These are phyloP conservation scores for Pterocarpus santalinus DNA, from an alignment of 306 rosid species.

Conservation along the genomic window DNA sequence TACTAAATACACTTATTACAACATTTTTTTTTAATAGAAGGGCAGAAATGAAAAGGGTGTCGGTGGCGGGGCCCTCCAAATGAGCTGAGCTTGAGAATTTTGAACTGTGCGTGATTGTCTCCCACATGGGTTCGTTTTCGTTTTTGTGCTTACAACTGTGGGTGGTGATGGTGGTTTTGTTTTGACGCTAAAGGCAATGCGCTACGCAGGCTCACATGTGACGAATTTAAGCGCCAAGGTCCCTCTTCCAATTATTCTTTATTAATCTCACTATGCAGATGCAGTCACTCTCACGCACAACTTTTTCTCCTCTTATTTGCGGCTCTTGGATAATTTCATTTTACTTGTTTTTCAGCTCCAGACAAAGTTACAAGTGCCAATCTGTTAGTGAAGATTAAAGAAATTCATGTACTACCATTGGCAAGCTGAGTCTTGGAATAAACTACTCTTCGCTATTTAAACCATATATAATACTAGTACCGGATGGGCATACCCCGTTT, in stretches of 20 bases:
- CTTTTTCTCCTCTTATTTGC: neutral
- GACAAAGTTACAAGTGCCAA: neutral
- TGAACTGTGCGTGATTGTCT: constrained; percentile 55
- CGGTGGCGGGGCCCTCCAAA: constrained; percentile 63
- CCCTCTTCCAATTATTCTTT: constrained; percentile 17
- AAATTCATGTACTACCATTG: too few relatives aligned
- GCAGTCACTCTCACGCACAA: neutral
- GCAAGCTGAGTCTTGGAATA: too few relatives aligned
- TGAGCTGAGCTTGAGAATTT: constrained; percentile 24
- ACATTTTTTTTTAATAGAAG: neutral
- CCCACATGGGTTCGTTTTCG: constrained; percentile 59
- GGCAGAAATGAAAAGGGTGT: constrained; percentile 46
- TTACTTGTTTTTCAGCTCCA: neutral
- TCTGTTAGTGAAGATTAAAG: neutral
- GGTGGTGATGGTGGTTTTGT: constrained; percentile 36
- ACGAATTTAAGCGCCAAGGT: constrained; percentile 31
- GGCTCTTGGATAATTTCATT: neutral
- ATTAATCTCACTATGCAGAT: neutral
- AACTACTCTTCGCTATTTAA: neutral
- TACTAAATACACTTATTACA: neutral
- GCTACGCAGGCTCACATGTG: constrained; percentile 43
- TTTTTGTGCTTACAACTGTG: constrained; percentile 30
- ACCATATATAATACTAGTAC: neutral
- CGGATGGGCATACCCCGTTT: neutral
- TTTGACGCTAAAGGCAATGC: constrained; percentile 26